Base-by-base conservation (phyloP, 1,284 basidiomycete genomes). In the Ustilago lituana region DNA sequence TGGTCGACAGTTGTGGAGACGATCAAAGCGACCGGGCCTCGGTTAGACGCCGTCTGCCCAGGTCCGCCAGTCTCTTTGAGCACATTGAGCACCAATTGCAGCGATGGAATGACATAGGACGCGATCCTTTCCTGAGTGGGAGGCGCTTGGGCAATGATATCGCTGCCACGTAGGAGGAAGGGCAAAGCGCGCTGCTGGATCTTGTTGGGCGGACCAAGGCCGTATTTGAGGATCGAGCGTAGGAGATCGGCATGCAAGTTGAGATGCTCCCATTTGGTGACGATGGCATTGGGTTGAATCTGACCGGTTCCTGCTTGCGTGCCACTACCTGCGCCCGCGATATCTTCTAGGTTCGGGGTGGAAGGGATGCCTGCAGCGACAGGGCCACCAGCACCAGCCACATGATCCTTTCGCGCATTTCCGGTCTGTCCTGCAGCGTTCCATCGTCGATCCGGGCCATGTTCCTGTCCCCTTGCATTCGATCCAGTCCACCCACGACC, bases 81-180 rank as follows among this genome's bases (percentile, higher is more conserved):
- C 14, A 68, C 74, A 14, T 72, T 74, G 24, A 76, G 54, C 4
- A 78, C 69, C 1, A 76, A 51, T 45, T 81, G 76, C 40, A 81
- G 43, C 4, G 75, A 61, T 20, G 78, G 79, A 12, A 81, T 80
- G 10, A 81, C 75, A 79, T 98, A 98, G 53, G 93, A 93, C 27
- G 95, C 94, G 78, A 98, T 98, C 41, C 95, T 88, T 83, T 98
- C 95, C 83, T 98, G 95, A 0, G 95, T 98, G 0, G 95, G 94
- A 38, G 95, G 95, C 11, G 95, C 95, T 84, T 98, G 95, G 6
- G 94, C 94, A 73, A 98, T 97, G 76, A 98, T 95, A 77, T 98
- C 96, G 38, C 92, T 89, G 9, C 93, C 92, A 58, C 92, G 89
- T 45, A 98, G 86, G 63, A 98, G 89, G 84, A 96, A 97, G 1